Evolutionary conservation across 2,329 filamentous ascomycete species (phyloP).

Genomic region (Aquanectria penicillioides): DNA sequence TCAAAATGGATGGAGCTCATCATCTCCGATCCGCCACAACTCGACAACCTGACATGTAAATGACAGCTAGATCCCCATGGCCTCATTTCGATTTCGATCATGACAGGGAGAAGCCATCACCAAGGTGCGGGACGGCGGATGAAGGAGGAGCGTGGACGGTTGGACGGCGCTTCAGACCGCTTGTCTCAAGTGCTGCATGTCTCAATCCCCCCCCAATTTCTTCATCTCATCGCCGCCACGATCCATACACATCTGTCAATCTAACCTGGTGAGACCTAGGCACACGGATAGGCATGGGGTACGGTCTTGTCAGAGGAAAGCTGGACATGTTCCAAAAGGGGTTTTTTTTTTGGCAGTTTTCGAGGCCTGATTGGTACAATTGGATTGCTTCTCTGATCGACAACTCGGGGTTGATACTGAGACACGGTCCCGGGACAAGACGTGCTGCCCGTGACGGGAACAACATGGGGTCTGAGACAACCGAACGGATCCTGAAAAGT

Average conservation of each 20-base stretch:
- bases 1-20: constrained; percentile 23
- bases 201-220: constrained; percentile 20
- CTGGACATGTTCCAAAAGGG: background rate
- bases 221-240: constrained; percentile 25
- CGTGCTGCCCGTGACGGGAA: constrained; percentile 1
- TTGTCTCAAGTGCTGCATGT: constrained; percentile 27
- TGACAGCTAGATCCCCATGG: background rate
- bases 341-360: background rate
- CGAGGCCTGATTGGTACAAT: background rate
- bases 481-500: background rate
- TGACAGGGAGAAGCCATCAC: background rate
- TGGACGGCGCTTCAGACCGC: constrained; percentile 9
- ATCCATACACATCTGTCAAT: constrained; percentile 11
- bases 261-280: constrained; percentile 21
- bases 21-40: constrained; percentile 19
- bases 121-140: background rate
- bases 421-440: constrained; percentile 5
- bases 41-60: background rate
- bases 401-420: constrained; percentile 3
- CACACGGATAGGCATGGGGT: constrained; percentile 4
- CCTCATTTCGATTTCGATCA: constrained; percentile 3
- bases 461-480: constrained; percentile 16
- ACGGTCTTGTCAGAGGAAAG: background rate
- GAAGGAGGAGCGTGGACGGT: background rate
- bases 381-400: constrained; percentile 11